A percentile compares a stretch with the other conserved stretches of the same genome.
phyloP scores from a whole-genome alignment of 305 asterid genomes.

The Fraxinus latifolia region DNA sequence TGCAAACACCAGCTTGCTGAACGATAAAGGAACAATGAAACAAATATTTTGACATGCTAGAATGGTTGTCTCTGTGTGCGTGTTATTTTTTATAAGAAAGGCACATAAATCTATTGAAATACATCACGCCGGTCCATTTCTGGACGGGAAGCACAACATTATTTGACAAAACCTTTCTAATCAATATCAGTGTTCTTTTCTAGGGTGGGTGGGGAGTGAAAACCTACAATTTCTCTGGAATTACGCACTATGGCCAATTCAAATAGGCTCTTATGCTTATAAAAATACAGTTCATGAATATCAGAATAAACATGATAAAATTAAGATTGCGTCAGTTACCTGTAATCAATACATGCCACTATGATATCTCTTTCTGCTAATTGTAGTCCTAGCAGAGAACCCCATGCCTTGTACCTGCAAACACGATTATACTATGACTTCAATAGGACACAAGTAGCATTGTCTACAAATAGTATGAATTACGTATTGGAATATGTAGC shows the following conservation, averaged over 20 bases:
- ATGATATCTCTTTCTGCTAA: constrained; percentile 85
- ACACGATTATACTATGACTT: constrained; percentile 5
- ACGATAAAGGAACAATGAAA: constrained; percentile 1
- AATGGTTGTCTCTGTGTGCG: not conserved
- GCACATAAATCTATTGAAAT: not conserved
- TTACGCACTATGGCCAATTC: constrained; percentile 2
- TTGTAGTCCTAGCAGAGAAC: constrained; percentile 83
- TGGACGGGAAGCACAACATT: not conserved
- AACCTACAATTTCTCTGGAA: constrained; percentile 17
- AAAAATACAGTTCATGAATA: not conserved
- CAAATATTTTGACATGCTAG: constrained; percentile 2
- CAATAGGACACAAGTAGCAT: constrained; percentile 7
- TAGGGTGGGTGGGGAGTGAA: constrained; percentile 6
- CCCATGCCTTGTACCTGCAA: constrained; percentile 97
- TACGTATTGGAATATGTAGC: not conserved
- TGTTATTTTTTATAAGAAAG: not conserved
- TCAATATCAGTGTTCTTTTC: constrained; percentile 3
- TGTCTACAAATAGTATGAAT: constrained; percentile 3
- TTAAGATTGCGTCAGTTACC: constrained; percentile 43
- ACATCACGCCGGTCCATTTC: constrained; percentile 7
- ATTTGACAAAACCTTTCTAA: not conserved
- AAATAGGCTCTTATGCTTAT: not conserved
- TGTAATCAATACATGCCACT: constrained; percentile 93
- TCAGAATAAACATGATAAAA: constrained; percentile 8
- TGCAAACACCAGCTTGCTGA: not conserved